Evolutionary conservation across 2,329 filamentous ascomycete genomes (phyloP).

Genomic region (Aspergillus ochraceoroseus): DNA sequence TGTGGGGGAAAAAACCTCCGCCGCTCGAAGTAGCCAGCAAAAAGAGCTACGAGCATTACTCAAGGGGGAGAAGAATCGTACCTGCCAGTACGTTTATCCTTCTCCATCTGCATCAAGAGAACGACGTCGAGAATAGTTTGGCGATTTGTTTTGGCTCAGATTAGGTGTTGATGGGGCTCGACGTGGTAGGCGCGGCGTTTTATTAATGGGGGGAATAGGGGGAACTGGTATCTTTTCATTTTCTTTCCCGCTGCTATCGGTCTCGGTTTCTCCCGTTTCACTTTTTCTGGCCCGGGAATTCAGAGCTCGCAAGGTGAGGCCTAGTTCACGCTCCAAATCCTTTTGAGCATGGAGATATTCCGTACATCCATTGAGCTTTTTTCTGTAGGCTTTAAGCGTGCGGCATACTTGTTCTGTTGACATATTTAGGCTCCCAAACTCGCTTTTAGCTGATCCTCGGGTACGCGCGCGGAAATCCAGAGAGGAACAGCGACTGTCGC

Average conservation of each 20-base stretch:
- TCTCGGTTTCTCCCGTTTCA: conserved; percentile 30
- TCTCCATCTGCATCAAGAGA: conserved; percentile 34
- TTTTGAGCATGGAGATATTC: conserved; percentile 49
- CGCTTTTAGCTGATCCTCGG: conserved; percentile 37
- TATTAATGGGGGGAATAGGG: conserved; percentile 22
- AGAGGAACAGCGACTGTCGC: conserved; percentile 44
- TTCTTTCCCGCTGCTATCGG: conserved; percentile 40
- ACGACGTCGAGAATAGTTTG: conserved; percentile 28
- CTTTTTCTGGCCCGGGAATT: conserved; percentile 29
- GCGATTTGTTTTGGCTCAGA: conserved; percentile 24
- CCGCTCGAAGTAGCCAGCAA: conserved; percentile 1
- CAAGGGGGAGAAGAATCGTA: conserved; percentile 8
- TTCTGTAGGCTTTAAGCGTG: conserved; percentile 55
- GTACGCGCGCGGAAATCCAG: conserved; percentile 49
- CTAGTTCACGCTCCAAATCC: conserved; percentile 56
- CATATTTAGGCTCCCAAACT: conserved; percentile 47
- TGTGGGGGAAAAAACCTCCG: neutral
- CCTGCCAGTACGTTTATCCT: conserved; percentile 8
- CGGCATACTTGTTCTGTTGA: conserved; percentile 57
- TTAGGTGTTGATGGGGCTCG: conserved; percentile 38
- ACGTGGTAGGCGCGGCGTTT: conserved; percentile 27
- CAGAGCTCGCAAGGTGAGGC: conserved; percentile 38
- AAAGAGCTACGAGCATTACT: conserved; percentile 1
- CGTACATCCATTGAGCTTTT: conserved; percentile 50
- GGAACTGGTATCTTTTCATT: conserved; percentile 26